Percentiles rank a stretch among this genome's conserved stretches.
phyloP scores from a whole-genome alignment of 208 protist species.

The Acanthamoeba castellanii region DNA sequence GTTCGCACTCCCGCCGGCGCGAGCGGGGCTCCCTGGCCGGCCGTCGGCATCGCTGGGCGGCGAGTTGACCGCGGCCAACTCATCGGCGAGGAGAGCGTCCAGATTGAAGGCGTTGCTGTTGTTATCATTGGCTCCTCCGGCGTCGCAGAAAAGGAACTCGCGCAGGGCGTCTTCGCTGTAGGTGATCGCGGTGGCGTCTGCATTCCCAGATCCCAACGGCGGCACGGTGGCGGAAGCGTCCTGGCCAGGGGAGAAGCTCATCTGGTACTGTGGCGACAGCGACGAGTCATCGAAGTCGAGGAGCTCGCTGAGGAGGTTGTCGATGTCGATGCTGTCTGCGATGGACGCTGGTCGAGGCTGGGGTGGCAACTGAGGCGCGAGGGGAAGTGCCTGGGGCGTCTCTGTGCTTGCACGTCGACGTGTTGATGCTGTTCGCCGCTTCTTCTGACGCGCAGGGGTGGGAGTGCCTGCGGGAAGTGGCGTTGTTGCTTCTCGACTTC shows the following conservation, averaged over 20 bases:
- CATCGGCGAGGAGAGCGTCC: background rate
- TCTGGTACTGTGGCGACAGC: background rate
- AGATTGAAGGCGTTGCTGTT: background rate
- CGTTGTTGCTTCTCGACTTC: background rate
- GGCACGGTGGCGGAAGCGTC: background rate
- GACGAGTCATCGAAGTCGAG: background rate
- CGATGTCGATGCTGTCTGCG: background rate
- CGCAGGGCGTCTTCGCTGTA: background rate
- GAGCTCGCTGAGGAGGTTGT: slow-evolving; percentile 6
- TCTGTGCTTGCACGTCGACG: too few relatives aligned
- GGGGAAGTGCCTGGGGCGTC: background rate
- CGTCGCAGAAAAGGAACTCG: background rate
- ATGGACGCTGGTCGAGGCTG: background rate
- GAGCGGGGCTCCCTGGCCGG: background rate
- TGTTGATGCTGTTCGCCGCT: background rate
- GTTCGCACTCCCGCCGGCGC: background rate
- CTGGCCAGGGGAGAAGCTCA: background rate
- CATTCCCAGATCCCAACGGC: background rate
- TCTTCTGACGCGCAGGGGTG: background rate
- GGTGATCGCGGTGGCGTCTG: background rate
- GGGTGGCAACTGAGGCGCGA: background rate
- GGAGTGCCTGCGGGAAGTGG: background rate
- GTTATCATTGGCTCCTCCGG: background rate
- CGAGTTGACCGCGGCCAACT: background rate
- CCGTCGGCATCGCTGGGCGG: background rate